Percentiles rank a stretch among this genome's conserved stretches.
Evolutionary conservation across 768 basidiomycete species (phyloP).

Genomic region (Phylloporus scabripes): DNA sequence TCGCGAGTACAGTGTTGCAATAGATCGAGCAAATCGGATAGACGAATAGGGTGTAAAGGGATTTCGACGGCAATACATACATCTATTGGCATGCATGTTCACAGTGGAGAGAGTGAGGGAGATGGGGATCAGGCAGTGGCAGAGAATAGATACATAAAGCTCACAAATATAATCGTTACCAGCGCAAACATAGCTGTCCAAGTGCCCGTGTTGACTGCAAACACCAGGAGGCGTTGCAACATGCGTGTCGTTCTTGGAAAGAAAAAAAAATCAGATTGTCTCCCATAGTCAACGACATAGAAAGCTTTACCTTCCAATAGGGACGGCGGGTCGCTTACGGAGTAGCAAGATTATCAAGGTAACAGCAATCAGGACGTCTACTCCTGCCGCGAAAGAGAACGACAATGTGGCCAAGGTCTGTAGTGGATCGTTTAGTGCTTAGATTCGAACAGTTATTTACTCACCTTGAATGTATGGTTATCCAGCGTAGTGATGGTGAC

Average conservation of each 20-base stretch:
- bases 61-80: background rate
- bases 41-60: background rate
- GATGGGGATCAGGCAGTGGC: background rate
- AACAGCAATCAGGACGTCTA: constrained; percentile 1
- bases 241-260: background rate
- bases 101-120: background rate
- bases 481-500: background rate
- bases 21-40: background rate
- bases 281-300: background rate
- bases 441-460: background rate
- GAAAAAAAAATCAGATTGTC: background rate
- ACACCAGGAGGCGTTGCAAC: constrained; percentile 1
- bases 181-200: constrained; percentile 47
- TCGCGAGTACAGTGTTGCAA: background rate
- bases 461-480: background rate
- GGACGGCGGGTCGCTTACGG: background rate
- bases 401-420: background rate
- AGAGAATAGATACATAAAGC: background rate
- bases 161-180: constrained; percentile 9
- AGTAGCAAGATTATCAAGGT: background rate
- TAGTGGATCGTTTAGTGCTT: background rate
- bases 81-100: background rate
- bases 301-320: background rate
- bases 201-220: constrained; percentile 27
- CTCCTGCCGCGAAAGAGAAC: background rate